phyloP scores from a whole-genome alignment of 371 early-diverging fungal species.

The Fennellomyces sp. region DNA sequence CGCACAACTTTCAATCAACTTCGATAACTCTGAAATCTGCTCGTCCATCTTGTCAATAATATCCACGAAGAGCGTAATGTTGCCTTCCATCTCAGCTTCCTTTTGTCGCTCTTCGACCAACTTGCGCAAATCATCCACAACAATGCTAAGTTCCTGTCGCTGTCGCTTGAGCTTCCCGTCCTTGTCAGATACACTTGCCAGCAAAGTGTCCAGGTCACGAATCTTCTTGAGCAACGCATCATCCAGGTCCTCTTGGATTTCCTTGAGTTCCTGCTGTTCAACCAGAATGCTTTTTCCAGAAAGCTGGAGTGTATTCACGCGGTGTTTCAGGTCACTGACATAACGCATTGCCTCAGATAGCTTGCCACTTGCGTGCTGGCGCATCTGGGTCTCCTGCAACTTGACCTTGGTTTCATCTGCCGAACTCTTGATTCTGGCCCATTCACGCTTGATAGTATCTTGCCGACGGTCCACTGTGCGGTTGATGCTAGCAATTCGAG shows the following conservation, averaged over 20 bases:
- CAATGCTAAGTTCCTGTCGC: constrained; percentile 26
- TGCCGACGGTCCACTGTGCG: constrained; percentile 34
- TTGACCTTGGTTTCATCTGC: constrained; percentile 39
- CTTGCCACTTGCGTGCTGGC: constrained; percentile 33
- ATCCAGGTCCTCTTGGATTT: constrained; percentile 40
- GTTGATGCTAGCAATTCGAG: constrained; percentile 20
- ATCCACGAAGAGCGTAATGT: constrained; percentile 43
- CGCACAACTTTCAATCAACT: constrained; percentile 32
- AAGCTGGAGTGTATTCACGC: constrained; percentile 36
- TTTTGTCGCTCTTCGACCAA: constrained; percentile 36
- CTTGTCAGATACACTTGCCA: constrained; percentile 21
- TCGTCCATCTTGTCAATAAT: constrained; percentile 46
- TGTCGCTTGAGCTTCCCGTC: constrained; percentile 38
- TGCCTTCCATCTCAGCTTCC: constrained; percentile 47
- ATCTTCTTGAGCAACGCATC: constrained; percentile 27
- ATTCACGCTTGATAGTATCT: constrained; percentile 34
- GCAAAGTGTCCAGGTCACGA: constrained; percentile 31
- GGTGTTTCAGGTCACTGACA: constrained; percentile 42
- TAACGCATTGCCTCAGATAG: constrained; percentile 44
- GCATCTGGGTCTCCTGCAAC: constrained; percentile 38
- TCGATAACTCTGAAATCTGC: constrained; percentile 30
- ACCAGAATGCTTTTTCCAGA: constrained; percentile 40
- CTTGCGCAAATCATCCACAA: constrained; percentile 35
- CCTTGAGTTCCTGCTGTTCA: constrained; percentile 45
- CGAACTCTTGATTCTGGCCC: constrained; percentile 33